Percentiles rank a stretch among this genome's conserved stretches.
Evolutionary conservation across 768 basidiomycete species (phyloP).

Genomic region (Suillus occidentalis): DNA sequence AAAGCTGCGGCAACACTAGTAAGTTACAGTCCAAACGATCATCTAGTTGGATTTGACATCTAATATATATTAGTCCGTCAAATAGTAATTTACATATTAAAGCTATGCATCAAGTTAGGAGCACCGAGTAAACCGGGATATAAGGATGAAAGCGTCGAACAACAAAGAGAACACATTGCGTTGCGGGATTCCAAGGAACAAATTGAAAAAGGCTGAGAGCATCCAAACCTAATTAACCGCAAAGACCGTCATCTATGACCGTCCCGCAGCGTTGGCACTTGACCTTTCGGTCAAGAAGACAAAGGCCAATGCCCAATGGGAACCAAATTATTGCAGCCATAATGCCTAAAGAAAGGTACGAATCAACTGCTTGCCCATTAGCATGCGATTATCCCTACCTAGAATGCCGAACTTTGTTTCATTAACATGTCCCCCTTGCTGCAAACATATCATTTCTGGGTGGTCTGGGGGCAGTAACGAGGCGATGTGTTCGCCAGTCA

Average conservation of each 20-base stretch:
- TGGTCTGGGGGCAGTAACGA: slow-evolving; percentile 74
- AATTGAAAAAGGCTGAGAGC: neutral
- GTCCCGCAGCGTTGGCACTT: slow-evolving; percentile 56
- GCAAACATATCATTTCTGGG: slow-evolving; percentile 85
- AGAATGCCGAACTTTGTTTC: slow-evolving; percentile 68
- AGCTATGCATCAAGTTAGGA: neutral
- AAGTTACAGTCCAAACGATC: too few species aligned
- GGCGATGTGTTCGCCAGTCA: slow-evolving; percentile 54
- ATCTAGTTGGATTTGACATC: neutral
- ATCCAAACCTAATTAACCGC: slow-evolving; percentile 17
- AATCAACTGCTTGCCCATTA: neutral
- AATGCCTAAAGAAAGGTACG: slow-evolving; percentile 47
- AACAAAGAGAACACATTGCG: neutral
- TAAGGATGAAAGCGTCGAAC: neutral
- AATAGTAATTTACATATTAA: neutral
- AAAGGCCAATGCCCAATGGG: slow-evolving; percentile 77
- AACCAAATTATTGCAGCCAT: slow-evolving; percentile 88
- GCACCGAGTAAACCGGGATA: neutral
- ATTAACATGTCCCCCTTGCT: slow-evolving; percentile 65
- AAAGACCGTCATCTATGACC: slow-evolving; percentile 38
- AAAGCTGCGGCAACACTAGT: too few species aligned
- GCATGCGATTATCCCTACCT: slow-evolving; percentile 41
- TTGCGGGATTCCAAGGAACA: neutral
- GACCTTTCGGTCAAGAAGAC: slow-evolving; percentile 71
- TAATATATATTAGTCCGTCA: too few species aligned